These are phyloP conservation scores for Metschnikowia santaceciliae DNA, from an alignment of 805 yeast genomes.

Conservation along the genomic window DNA sequence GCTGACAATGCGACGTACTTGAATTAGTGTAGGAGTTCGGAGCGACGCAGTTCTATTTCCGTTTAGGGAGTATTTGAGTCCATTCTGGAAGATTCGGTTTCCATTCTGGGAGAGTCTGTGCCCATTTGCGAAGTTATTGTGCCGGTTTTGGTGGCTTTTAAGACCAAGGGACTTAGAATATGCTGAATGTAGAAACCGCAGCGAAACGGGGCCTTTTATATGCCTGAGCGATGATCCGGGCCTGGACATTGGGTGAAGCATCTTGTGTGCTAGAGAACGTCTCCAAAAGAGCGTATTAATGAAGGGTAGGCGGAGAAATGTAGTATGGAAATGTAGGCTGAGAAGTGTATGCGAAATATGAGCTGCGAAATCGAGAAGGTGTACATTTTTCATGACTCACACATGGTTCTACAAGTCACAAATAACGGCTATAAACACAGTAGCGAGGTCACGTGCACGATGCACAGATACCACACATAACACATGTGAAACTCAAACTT, in stretches of 20 bases:
- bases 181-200: slow-evolving; percentile 1
- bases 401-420: neutral
- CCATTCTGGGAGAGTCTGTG: neutral
- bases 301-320: too few relatives aligned
- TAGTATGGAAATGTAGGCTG: too few relatives aligned
- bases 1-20: neutral
- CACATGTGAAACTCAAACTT: too few relatives aligned
- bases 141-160: neutral
- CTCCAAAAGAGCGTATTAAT: neutral
- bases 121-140: neutral
- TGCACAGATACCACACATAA: too few relatives aligned
- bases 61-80: neutral
- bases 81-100: neutral
- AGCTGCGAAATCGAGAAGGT: neutral
- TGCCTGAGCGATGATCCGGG: neutral
- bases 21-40: neutral
- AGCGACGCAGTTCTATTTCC: neutral
- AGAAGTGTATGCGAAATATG: neutral
- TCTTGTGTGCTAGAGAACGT: neutral
- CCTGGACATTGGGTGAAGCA: neutral
- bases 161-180: neutral
- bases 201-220: neutral
- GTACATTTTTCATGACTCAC: neutral
- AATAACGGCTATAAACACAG: neutral
- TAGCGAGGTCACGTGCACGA: neutral